phyloP scores from a whole-genome alignment of 2,329 filamentous ascomycete species.

The Rutstroemia sp. region DNA sequence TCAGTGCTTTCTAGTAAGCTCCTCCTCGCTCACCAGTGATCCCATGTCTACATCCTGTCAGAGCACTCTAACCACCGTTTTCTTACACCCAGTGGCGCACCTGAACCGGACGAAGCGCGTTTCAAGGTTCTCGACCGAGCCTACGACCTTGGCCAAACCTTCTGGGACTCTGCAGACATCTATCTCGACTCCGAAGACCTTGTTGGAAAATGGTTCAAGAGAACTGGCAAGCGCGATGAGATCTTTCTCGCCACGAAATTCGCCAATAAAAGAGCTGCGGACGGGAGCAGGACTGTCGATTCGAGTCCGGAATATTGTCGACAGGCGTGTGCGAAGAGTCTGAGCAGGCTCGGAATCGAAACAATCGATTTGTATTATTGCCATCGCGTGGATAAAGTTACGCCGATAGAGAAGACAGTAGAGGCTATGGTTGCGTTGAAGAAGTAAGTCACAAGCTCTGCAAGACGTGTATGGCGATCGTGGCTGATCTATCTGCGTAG shows the following conservation, averaged over 20 bases:
- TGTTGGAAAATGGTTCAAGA: constrained; percentile 41
- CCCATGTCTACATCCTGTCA: no score
- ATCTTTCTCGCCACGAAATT: constrained; percentile 49
- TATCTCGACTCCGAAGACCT: constrained; percentile 41
- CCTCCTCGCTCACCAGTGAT: no score
- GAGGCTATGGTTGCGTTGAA: constrained; percentile 34
- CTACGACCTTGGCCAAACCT: constrained; percentile 32
- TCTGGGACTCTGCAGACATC: constrained; percentile 32
- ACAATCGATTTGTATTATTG: constrained; percentile 32
- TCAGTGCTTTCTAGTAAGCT: constrained; percentile 8
- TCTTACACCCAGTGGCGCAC: constrained; percentile 7
- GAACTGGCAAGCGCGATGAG: constrained; percentile 36
- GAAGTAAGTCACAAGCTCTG: constrained; percentile 7
- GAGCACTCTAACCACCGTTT: not conserved
- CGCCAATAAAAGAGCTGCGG: constrained; percentile 26
- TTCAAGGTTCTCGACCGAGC: constrained; percentile 35
- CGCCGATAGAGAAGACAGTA: constrained; percentile 38
- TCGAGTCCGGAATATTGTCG: constrained; percentile 36
- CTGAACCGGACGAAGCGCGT: constrained; percentile 30
- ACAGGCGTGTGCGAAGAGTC: constrained; percentile 33
- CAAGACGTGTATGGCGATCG: not conserved
- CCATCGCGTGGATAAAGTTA: constrained; percentile 30
- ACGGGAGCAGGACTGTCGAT: constrained; percentile 19
- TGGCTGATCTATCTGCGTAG: not conserved
- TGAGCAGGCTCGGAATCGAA: constrained; percentile 35